phyloP scores from a whole-genome alignment of 1,284 basidiomycete genomes.

The Erythrobasidium hasegawianum region DNA sequence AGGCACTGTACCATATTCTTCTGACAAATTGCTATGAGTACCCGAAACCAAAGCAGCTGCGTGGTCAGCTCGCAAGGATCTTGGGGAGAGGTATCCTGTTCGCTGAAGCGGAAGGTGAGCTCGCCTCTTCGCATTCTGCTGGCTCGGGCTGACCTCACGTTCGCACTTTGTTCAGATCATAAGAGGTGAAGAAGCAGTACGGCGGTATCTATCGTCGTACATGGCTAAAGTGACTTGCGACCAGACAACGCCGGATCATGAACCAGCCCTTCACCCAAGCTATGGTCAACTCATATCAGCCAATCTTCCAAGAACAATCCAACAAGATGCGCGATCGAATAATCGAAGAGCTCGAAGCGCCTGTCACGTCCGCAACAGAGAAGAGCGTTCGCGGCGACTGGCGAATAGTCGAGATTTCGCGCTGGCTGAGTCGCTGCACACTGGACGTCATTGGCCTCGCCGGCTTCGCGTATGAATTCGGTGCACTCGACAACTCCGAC shows the following conservation, averaged over 20 bases:
- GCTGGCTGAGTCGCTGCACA: slow-evolving; percentile 62
- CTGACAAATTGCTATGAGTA: slow-evolving; percentile 61
- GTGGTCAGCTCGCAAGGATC: slow-evolving; percentile 55
- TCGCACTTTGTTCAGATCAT: neutral
- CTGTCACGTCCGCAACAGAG: neutral
- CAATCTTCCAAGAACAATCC: slow-evolving; percentile 21
- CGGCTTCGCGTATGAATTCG: slow-evolving; percentile 64
- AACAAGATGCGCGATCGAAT: slow-evolving; percentile 21
- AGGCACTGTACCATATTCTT: slow-evolving; percentile 59
- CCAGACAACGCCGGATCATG: slow-evolving; percentile 27
- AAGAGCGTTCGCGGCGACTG: neutral
- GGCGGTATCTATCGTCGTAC: too few relatives aligned
- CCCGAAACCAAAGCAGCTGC: slow-evolving; percentile 63
- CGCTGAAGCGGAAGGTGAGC: slow-evolving; percentile 46
- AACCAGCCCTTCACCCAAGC: slow-evolving; percentile 8
- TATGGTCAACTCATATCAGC: slow-evolving; percentile 11
- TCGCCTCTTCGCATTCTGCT: neutral
- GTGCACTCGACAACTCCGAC: slow-evolving; percentile 50
- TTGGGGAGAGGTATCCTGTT: slow-evolving; percentile 46
- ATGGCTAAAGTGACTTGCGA: too few relatives aligned
- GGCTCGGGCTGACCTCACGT: neutral
- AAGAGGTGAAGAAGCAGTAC: too few relatives aligned
- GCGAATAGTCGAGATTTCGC: slow-evolving; percentile 57
- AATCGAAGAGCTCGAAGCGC: neutral
- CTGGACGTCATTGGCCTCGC: slow-evolving; percentile 69